phyloP scores from a whole-genome alignment of 495 filamentous ascomycete genomes.

The Podospora anserina region DNA sequence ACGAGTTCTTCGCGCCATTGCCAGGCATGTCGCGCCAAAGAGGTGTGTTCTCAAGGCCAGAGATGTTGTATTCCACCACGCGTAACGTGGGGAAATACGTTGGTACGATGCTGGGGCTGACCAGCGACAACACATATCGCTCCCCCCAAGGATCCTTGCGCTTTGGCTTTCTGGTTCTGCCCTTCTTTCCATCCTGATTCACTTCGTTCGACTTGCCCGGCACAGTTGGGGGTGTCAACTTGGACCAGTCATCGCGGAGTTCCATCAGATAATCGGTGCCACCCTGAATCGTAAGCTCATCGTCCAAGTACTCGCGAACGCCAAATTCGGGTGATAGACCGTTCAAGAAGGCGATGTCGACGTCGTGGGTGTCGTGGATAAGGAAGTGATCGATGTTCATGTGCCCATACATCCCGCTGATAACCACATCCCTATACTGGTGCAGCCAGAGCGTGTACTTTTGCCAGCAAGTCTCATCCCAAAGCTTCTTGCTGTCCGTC shows the following conservation, averaged over 20 bases:
- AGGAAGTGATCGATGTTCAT: conserved; percentile 99
- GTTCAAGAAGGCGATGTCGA: conserved; percentile 54
- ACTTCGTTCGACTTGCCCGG: conserved; percentile 32
- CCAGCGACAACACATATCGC: conserved; percentile 74
- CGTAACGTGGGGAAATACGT: conserved; percentile 89
- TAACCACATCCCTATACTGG: conserved; percentile 87
- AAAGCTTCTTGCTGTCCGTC: conserved; percentile 74
- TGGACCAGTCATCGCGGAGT: conserved; percentile 72
- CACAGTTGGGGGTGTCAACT: conserved; percentile 56
- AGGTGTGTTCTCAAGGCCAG: conserved; percentile 59
- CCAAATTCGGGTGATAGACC: conserved; percentile 38
- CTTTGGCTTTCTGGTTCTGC: conserved; percentile 38
- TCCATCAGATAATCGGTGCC: conserved; percentile 76
- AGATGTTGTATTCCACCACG: conserved; percentile 90
- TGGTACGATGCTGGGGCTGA: conserved; percentile 83
- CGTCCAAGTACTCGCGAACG: conserved; percentile 42
- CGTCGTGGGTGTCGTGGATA: conserved; percentile 77
- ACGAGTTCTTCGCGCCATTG: conserved; percentile 8
- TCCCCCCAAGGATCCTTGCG: conserved; percentile 65
- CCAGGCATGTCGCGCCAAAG: conserved; percentile 41
- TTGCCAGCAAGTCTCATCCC: conserved; percentile 96
- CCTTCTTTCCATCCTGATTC: conserved; percentile 34
- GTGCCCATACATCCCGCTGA: conserved; percentile 78
- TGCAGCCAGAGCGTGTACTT: conserved; percentile 90
- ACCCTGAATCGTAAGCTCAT: conserved; percentile 59